Percentiles rank a stretch among this genome's conserved stretches.
These are phyloP conservation scores for Fraxinus americana DNA, from an alignment of 257 asterid species.

Conservation along the genomic window DNA sequence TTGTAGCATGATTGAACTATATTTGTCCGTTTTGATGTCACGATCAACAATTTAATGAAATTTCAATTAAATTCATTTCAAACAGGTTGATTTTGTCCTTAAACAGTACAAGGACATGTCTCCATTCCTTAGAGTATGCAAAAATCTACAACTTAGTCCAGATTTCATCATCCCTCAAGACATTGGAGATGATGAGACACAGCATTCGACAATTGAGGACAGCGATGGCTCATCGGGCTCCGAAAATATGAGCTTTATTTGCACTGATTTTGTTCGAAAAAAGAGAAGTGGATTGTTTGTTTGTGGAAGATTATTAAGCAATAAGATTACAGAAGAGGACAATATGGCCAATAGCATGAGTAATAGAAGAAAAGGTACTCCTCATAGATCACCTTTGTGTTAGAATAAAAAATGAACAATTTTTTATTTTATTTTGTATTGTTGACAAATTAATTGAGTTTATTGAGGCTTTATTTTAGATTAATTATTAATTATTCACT, in stretches of 20 bases:
- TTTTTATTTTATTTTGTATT: conserved; percentile 11
- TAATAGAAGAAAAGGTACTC: conserved; percentile 83
- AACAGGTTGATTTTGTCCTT: conserved; percentile 74
- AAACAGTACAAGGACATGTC: conserved; percentile 69
- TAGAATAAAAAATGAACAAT: conserved; percentile 29
- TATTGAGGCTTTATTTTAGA: conserved; percentile 47
- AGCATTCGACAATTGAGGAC: conserved; percentile 66
- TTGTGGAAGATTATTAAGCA: conserved; percentile 57
- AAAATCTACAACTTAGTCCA: conserved; percentile 73
- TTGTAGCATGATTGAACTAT: too few species aligned
- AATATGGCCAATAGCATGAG: conserved; percentile 81
- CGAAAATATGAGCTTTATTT: conserved; percentile 69
- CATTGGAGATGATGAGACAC: conserved; percentile 65
- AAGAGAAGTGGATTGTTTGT: conserved; percentile 73
- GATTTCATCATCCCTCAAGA: conserved; percentile 91
- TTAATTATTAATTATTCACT: conserved; percentile 47
- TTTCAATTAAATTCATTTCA: too few species aligned
- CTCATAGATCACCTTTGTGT: conserved; percentile 93
- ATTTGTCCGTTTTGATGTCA: too few species aligned
- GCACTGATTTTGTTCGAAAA: conserved; percentile 75
- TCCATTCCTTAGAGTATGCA: conserved; percentile 74
- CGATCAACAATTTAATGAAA: too few species aligned
- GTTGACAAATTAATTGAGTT: conserved; percentile 34
- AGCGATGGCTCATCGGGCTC: conserved; percentile 54
- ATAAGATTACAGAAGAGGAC: conserved; percentile 51